A percentile compares a stretch with the other conserved stretches of the same genome.
Evolutionary conservation across 305 asterid genomes (phyloP).

Genomic region (Coffea humblotiana): DNA sequence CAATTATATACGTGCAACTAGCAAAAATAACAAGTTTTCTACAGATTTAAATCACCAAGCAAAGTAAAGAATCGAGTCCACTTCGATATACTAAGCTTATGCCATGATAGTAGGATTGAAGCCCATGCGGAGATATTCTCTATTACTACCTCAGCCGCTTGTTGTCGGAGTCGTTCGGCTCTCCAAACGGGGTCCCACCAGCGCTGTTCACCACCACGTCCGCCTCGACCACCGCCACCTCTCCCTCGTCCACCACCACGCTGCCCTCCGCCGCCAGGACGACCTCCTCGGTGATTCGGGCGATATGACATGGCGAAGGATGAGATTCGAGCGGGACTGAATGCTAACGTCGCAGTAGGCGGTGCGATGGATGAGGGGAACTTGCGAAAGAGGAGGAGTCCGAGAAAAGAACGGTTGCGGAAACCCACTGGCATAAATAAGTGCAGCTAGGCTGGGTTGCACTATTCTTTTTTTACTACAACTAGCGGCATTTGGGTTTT

Average conservation of each 20-base stretch:
- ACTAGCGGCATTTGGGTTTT: no score
- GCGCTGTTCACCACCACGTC: conserved; percentile 80
- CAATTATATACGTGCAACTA: no score
- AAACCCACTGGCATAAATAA: conserved; percentile 30
- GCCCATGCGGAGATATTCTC: neutral
- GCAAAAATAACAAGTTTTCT: no score
- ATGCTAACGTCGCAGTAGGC: conserved; percentile 2
- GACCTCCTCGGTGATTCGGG: conserved; percentile 79
- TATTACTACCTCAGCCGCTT: conserved; percentile 63
- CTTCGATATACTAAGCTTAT: neutral
- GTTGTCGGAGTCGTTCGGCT: conserved; percentile 86
- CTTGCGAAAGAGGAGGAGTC: conserved; percentile 4
- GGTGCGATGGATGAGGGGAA: neutral
- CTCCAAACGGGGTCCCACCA: conserved; percentile 99
- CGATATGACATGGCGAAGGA: conserved; percentile 66
- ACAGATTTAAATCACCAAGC: no score
- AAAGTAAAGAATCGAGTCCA: no score
- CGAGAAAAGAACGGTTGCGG: conserved; percentile 10
- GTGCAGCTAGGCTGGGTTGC: neutral
- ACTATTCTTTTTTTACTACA: no score
- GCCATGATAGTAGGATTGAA: neutral
- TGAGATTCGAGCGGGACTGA: conserved; percentile 31
- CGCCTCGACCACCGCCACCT: conserved; percentile 39
- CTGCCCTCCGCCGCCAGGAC: conserved; percentile 53
- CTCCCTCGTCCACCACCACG: conserved; percentile 37